Conservation (phyloP, 2,329 filamentous ascomycete species). For the Aspergillus tubingensis region DNA sequence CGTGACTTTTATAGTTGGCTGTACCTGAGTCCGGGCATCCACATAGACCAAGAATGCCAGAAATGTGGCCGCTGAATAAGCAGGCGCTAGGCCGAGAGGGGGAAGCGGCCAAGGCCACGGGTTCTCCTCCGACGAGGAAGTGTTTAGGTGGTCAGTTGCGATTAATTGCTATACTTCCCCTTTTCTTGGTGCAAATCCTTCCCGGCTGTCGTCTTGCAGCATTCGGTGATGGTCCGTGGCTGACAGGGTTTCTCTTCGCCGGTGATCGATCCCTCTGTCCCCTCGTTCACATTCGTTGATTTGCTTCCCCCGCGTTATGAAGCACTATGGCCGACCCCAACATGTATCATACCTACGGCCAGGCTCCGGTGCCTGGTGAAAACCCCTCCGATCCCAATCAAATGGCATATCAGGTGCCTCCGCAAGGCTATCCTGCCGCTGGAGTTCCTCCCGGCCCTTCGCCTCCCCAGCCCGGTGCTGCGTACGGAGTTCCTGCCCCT, state of each 20-base stretch:
- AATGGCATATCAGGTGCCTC: constrained; percentile 51
- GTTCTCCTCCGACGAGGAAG: neutral
- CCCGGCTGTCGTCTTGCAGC: neutral
- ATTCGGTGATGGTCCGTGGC: constrained; percentile 11
- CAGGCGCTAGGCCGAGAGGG: neutral
- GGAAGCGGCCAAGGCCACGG: constrained; percentile 3
- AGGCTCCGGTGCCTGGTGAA: constrained; percentile 43
- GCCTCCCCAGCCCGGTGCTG: constrained; percentile 41
- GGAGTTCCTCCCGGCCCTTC: constrained; percentile 38
- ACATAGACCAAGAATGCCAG: neutral
- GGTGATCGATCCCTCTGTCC: constrained; percentile 11
- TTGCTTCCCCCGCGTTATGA: constrained; percentile 28
- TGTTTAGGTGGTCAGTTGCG: constrained; percentile 38
- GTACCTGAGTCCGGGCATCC: neutral
- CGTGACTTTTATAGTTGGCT: no score
- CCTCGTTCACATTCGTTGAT: constrained; percentile 7
- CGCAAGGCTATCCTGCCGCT: constrained; percentile 53
- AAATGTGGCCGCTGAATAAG: neutral
- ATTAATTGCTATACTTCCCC: constrained; percentile 10
- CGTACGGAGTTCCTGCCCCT: constrained; percentile 37
- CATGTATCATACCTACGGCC: constrained; percentile 44
- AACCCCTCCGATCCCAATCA: constrained; percentile 57
- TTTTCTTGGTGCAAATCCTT: neutral
- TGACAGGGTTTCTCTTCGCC: constrained; percentile 4
- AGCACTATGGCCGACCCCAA: constrained; percentile 46